Conservation (phyloP, 2,329 filamentous ascomycete species). For the Penicillium thymicola region DNA sequence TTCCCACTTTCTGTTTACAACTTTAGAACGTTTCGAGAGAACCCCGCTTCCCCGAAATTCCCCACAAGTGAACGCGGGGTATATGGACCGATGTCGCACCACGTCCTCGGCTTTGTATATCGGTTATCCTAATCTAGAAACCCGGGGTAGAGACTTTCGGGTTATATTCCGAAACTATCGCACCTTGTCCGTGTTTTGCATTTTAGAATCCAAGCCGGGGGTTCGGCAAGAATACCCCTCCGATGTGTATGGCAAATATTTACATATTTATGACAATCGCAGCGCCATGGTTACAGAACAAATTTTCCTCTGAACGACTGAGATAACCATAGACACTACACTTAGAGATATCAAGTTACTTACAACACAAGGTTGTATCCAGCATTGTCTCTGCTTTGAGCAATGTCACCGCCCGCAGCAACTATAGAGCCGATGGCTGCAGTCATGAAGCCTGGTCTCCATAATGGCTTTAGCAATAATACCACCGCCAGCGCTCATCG, state of each 20-base stretch:
- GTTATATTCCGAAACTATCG: neutral
- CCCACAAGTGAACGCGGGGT: neutral
- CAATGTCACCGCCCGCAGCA: neutral
- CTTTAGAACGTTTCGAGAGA: neutral
- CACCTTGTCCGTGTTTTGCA: neutral
- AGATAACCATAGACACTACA: neutral
- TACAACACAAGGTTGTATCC: neutral
- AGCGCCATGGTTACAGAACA: neutral
- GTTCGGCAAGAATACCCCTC: neutral
- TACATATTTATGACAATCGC: neutral
- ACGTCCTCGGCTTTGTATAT: neutral
- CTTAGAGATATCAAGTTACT: too few species aligned
- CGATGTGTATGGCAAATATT: neutral
- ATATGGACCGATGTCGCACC: neutral
- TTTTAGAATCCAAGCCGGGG: neutral
- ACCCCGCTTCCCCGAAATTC: neutral
- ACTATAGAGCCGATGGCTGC: neutral
- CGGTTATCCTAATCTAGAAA: neutral
- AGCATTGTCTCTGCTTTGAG: neutral
- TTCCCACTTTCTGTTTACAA: too few species aligned
- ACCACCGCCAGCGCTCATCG: neutral
- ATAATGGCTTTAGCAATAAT: neutral
- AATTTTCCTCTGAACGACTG: neutral
- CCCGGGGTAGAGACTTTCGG: neutral
- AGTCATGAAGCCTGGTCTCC: neutral